These are phyloP conservation scores for Ogataea parapolymorpha DNA, from an alignment of 805 yeast genomes.

Conservation along the genomic window DNA sequence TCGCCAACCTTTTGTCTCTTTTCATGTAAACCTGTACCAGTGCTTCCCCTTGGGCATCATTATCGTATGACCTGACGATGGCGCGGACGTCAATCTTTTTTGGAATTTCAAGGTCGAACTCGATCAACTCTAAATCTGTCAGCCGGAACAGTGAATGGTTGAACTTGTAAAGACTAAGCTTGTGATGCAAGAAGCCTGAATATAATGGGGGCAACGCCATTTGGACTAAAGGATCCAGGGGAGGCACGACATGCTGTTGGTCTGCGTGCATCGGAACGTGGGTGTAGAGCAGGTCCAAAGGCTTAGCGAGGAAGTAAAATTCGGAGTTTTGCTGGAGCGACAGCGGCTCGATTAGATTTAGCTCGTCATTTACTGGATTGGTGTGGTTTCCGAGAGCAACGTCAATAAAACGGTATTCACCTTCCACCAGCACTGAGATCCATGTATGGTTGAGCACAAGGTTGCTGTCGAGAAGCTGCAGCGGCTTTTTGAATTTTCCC, in stretches of 20 bases:
- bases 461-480: slow-evolving; percentile 46
- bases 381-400: slow-evolving; percentile 60
- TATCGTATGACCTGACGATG: slow-evolving; percentile 41
- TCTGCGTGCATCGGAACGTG: slow-evolving; percentile 80
- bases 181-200: slow-evolving; percentile 68
- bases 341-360: slow-evolving; percentile 33
- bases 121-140: slow-evolving; percentile 73
- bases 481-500: slow-evolving; percentile 83
- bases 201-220: slow-evolving; percentile 82
- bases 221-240: slow-evolving; percentile 73
- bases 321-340: slow-evolving; percentile 18
- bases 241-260: slow-evolving; percentile 85
- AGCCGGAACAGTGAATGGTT: slow-evolving; percentile 74
- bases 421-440: slow-evolving; percentile 74
- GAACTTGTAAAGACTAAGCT: slow-evolving; percentile 59
- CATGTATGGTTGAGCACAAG: slow-evolving; percentile 78
- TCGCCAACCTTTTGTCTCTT: slow-evolving; percentile 59
- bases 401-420: slow-evolving; percentile 80
- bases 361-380: slow-evolving; percentile 46
- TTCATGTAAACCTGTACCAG: slow-evolving; percentile 79
- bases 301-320: slow-evolving; percentile 76
- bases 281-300: slow-evolving; percentile 71
- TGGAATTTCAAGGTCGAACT: slow-evolving; percentile 73
- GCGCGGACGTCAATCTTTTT: slow-evolving; percentile 65
- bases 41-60: slow-evolving; percentile 47